A percentile compares a stretch with the other conserved stretches of the same genome.
These are phyloP conservation scores for Lactifluus hygrophoroides DNA, from an alignment of 768 basidiomycete species.

Conservation along the genomic window DNA sequence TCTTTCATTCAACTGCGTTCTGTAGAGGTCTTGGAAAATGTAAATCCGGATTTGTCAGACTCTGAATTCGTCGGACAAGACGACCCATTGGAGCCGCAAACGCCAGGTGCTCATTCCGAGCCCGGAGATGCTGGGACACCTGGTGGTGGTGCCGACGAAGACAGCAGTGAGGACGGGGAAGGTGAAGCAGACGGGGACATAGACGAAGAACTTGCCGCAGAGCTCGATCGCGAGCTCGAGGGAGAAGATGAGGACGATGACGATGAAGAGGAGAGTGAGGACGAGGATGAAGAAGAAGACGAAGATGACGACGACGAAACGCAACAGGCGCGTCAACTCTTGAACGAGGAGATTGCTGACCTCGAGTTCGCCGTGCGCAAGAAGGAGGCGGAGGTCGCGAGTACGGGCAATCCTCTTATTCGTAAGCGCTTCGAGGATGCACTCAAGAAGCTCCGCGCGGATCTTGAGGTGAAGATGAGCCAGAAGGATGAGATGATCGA, in stretches of 20 bases:
- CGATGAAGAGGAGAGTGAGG: slow-evolving; percentile 55
- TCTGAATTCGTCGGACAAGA: slow-evolving; percentile 77
- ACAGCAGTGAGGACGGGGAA: slow-evolving; percentile 49
- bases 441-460: slow-evolving; percentile 75
- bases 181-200: slow-evolving; percentile 69
- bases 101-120: slow-evolving; percentile 62
- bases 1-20: not conserved
- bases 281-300: slow-evolving; percentile 59
- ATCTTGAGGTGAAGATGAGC: slow-evolving; percentile 75
- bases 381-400: slow-evolving; percentile 76
- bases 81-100: slow-evolving; percentile 50
- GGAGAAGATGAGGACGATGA: slow-evolving; percentile 54
- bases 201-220: slow-evolving; percentile 82
- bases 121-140: slow-evolving; percentile 55
- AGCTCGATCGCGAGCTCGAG: slow-evolving; percentile 77
- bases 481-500: slow-evolving; percentile 78
- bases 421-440: slow-evolving; percentile 93
- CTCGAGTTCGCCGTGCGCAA: slow-evolving; percentile 80
- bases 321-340: slow-evolving; percentile 62
- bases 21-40: slow-evolving; percentile 77
- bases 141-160: slow-evolving; percentile 46
- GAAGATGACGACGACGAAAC: slow-evolving; percentile 76
- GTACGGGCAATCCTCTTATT: slow-evolving; percentile 80
- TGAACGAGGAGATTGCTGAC: slow-evolving; percentile 86
- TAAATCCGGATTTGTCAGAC: slow-evolving; percentile 85